Percentiles rank a stretch among this genome's conserved stretches.
phyloP scores from a whole-genome alignment of 306 rosid genomes.

The Pyrus bretschneideri region DNA sequence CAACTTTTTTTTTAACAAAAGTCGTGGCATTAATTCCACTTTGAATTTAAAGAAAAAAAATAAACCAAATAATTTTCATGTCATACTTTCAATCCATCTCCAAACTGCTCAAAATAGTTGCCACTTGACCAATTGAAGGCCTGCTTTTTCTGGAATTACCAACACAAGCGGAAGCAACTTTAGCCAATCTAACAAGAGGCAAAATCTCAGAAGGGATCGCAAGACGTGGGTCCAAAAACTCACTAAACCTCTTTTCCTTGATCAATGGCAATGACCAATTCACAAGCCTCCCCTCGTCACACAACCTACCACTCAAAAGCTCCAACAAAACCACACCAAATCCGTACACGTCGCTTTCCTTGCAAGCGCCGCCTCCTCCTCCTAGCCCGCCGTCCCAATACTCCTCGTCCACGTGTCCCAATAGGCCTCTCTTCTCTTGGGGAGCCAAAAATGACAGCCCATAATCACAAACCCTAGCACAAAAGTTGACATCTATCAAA shows the following conservation, averaged over 20 bases:
- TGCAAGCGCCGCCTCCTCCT: constrained; percentile 28
- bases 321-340: constrained; percentile 77
- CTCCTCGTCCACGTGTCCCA: constrained; percentile 66
- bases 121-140: constrained; percentile 68
- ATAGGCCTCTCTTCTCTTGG: constrained; percentile 39
- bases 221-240: constrained; percentile 59
- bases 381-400: constrained; percentile 32
- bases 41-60: not conserved
- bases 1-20: not conserved
- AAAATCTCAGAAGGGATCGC: constrained; percentile 39
- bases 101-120: constrained; percentile 55
- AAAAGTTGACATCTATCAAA: constrained; percentile 47
- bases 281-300: constrained; percentile 54
- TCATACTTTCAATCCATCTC: constrained; percentile 26
- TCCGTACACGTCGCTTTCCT: constrained; percentile 81
- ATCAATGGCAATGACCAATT: constrained; percentile 88
- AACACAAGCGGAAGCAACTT: constrained; percentile 82
- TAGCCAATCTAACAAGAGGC: constrained; percentile 59
- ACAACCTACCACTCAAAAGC: constrained; percentile 68
- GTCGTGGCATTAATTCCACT: not conserved
- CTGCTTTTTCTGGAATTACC: constrained; percentile 68
- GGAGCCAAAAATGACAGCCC: constrained; percentile 61
- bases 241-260: constrained; percentile 41
- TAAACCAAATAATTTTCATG: not conserved
- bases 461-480: constrained; percentile 55